Base-by-base conservation (phyloP, 2,329 filamentous ascomycete species). In the Alternaria sp. region DNA sequence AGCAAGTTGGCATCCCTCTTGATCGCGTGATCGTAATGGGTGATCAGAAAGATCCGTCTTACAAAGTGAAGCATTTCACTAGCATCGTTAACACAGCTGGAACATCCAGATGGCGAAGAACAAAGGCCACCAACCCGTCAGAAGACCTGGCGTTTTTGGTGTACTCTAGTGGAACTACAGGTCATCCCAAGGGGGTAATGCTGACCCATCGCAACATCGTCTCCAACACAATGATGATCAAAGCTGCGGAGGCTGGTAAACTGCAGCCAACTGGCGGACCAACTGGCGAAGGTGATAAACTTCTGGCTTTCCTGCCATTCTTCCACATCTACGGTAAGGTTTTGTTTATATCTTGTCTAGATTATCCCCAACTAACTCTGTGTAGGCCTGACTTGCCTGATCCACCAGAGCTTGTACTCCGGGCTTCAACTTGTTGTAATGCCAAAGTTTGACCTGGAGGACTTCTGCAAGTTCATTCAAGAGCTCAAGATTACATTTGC, bases 131-230 rank as follows among this genome's bases (percentile, higher is more conserved):
- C 52, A 83, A 91, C 49, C 87, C 92, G 0, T 84, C 85, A 51
- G 89, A 88, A 58, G 93, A 97, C 74, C 77, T 95, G 26, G 90
- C 92, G 0, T 96, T 95, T 72, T 79, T 97, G 58, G 92, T 96
- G 0, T 97, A 96, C 78, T 93, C 89, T 51, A 94, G 90, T 7
- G 94, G 94, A 7, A 98, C 94, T 0, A 97, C 94, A 0, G 94
- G 94, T 2, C 81, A 93, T 51, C 94, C 94, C 0, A 98, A 98
- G 79, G 94, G 94, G 16, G 94, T 97, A 14, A 91, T 92, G 86
- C 83, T 97, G 32, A 91, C 88, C 7, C 94, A 98, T 78, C 78
- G 81, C 65, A 97, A 97, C 75, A 89, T 97, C 61, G 86, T 96
- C 11, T 82, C 92, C 60, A 96, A 97, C 76, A 77, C 79, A 0